Percentiles rank a stretch among this genome's conserved stretches.
Conservation (phyloP, 2,329 filamentous ascomycete species). For the Beauveria caledonica region DNA sequence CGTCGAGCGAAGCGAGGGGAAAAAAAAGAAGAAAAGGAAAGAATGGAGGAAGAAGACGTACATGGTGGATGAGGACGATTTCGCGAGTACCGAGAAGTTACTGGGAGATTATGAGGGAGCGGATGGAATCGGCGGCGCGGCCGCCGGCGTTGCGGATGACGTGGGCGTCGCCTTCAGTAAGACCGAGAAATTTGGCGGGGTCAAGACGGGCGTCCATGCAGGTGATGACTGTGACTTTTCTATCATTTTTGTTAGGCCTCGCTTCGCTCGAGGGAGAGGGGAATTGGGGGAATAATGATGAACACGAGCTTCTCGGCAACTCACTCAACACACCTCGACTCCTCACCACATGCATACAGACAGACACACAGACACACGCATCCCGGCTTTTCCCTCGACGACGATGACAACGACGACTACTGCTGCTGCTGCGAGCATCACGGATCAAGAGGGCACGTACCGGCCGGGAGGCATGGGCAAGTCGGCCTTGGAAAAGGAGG, state of each 20-base stretch:
- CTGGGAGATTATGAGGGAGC: conserved; percentile 69
- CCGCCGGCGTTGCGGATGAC: conserved; percentile 69
- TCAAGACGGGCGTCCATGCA: conserved; percentile 78
- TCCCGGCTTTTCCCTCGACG: background rate
- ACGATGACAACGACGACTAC: background rate
- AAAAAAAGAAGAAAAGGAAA: background rate
- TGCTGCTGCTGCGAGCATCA: background rate
- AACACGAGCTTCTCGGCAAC: too few relatives aligned
- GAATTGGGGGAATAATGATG: too few relatives aligned
- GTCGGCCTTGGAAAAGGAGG: conserved; percentile 59
- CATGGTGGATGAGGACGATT: conserved; percentile 65
- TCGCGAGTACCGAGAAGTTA: conserved; percentile 70
- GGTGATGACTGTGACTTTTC: conserved; percentile 43
- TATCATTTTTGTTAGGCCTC: conserved; percentile 10
- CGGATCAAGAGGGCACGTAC: conserved; percentile 30
- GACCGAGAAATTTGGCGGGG: conserved; percentile 59
- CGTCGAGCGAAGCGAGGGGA: conserved; percentile 1
- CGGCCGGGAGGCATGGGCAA: conserved; percentile 54
- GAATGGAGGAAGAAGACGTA: conserved; percentile 15
- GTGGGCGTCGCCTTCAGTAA: conserved; percentile 68
- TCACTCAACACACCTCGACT: too few relatives aligned
- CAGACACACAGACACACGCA: background rate
- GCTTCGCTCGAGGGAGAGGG: background rate
- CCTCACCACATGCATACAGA: too few relatives aligned
- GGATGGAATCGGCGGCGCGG: conserved; percentile 58